Base-by-base conservation (phyloP, 2,329 filamentous ascomycete species). In the Chrysosporium keratinophilum region DNA sequence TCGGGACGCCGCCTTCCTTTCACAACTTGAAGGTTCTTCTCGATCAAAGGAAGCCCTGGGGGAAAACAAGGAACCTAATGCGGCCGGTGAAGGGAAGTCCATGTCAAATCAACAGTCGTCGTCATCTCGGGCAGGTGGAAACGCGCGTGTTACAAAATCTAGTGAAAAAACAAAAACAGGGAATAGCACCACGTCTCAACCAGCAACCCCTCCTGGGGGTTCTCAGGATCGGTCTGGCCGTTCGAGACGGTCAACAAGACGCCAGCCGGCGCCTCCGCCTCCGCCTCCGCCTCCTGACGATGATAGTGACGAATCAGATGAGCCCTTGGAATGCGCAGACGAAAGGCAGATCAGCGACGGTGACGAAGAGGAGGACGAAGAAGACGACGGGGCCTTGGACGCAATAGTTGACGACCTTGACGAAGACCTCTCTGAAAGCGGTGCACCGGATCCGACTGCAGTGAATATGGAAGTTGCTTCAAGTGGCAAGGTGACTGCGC, bases 331-430 rank as follows among this genome's bases (percentile, higher is more conserved):
- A 71, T 96, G 91, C 67, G 90, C 89, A 6, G 91, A 97, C 65
- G 91, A 97, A 71, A 86, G 86, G 66, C 87, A 88, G 52, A 70
- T 96, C 11, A 52, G 42, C 19, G 50, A 46, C n/a, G 85, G 87
- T 35, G 82, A 58, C 9, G 71, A 84, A 12, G 82, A 82, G 14
- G 84, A 87, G 44, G 78, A 78, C 7, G 74, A 74, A 7, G 71
- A 72, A 11, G 73, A 74, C 19, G 72, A 75, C 11, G 75, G 75
- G 59, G 82, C 85, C 5, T 73, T 97, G 49, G 88, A 95, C 67
- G 83, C 88, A 19, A 86, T 97, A 57, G 84, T 96, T n/a, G 88
- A 90, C 56, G 88, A 94, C 60, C 74, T 96, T 1, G 88, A 96
- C 54, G 87, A 91, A 57, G 88, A 90, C 33, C 83, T 91, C 68